phyloP scores from a whole-genome alignment of 768 basidiomycete genomes.

The Multifurca ochricompacta region DNA sequence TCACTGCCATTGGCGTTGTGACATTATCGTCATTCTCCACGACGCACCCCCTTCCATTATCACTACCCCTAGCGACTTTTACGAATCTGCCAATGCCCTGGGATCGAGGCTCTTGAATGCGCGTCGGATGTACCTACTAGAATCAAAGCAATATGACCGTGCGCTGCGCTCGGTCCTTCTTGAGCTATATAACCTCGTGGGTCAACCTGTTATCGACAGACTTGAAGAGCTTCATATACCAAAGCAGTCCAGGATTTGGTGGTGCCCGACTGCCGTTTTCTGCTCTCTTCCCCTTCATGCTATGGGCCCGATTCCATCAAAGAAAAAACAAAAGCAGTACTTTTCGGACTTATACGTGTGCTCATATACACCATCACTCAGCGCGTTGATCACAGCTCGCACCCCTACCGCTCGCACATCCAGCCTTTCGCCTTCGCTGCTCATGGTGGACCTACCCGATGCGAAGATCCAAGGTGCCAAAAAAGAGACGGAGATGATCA shows the following conservation, averaged over 20 bases:
- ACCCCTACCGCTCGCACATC: neutral
- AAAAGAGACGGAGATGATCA: neutral
- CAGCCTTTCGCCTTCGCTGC: neutral
- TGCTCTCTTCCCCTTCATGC: conserved; percentile 18
- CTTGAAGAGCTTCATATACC: neutral
- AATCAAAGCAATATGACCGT: neutral
- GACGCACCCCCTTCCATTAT: neutral
- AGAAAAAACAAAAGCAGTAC: neutral
- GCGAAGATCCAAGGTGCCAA: neutral
- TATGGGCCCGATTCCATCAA: conserved; percentile 3
- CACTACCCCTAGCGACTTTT: neutral
- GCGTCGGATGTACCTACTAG: neutral
- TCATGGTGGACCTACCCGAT: neutral
- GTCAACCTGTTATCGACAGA: conserved; percentile 1
- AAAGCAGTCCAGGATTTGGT: conserved; percentile 9
- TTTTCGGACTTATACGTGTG: conserved; percentile 10
- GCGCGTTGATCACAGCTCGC: neutral
- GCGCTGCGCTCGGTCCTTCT: neutral
- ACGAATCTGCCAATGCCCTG: neutral
- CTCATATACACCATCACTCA: conserved; percentile 13
- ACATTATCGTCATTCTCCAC: neutral
- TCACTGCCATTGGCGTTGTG: neutral
- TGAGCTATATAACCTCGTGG: conserved; percentile 4
- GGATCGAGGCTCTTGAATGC: neutral
- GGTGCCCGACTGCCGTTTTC: conserved; percentile 7